Evolutionary conservation across 2,329 filamentous ascomycete genomes (phyloP), one percentile per base, ranked within the genome.

Genomic region (Cladosporium oxysporum): DNA sequence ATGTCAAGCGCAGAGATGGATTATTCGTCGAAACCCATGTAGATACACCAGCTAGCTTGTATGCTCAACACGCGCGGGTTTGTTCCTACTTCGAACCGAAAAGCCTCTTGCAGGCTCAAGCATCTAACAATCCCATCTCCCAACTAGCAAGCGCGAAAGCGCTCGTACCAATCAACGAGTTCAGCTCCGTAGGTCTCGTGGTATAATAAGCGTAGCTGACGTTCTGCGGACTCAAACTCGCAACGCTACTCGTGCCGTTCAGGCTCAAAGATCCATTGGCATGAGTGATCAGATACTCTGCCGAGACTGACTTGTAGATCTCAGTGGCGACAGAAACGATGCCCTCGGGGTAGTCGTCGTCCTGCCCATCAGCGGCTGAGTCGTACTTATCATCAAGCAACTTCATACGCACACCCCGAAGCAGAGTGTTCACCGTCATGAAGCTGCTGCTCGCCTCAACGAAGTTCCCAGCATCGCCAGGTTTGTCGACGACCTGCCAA

Each of bases 401-500:
- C 0, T 81, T 82, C 6, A 80, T 53, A 33, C 78, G 71, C 10
- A 77, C 75, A 0, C 82, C 85, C 68, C 80, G 83, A 14, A 87
- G 72, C 67, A 86, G 74, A 0, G 83, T 81, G 64, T 84, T 86
- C 0, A 81, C 78, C 69, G 87, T 88, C 82, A 89, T 86, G 2
- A 83, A 83, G 11, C 82, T 83, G 12, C 81, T 84, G 62, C 84
- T 87, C 35, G 83, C 84, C 77, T 89, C 87, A 47, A 89, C 79
- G 71, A 87, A 89, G 71, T 89, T 89, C 0, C 83, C 83, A 64
- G 2, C 74, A 70, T 1, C 79, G 7, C 69, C 81, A 0, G 81
- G 80, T 47, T 82, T 79, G 66, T 81, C 81, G 76, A 88, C 82
- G 49, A 88, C 76, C 68, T 87, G 78, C 83, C 85, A 88, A 82